Evolutionary conservation across 768 basidiomycete genomes (phyloP).

Genomic region (Leccinum truebloodii): DNA sequence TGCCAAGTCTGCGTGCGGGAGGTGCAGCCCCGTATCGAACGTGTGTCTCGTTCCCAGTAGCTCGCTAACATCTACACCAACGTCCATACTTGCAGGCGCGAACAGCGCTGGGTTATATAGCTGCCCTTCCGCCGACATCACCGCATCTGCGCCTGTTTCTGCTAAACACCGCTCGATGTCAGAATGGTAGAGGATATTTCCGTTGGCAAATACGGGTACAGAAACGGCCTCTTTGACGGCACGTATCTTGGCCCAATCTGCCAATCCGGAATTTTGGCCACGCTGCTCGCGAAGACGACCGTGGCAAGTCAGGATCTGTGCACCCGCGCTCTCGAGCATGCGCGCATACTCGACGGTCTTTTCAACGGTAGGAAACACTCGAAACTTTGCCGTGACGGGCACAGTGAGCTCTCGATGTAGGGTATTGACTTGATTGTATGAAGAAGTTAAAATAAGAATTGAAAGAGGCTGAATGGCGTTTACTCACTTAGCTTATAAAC

Average conservation of each 20-base stretch:
- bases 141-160: constrained; percentile 85
- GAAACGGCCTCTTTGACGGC: constrained; percentile 89
- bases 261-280: constrained; percentile 81
- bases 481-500: constrained; percentile 75
- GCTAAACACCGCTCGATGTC: constrained; percentile 80
- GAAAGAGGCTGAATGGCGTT: not conserved
- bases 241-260: constrained; percentile 87
- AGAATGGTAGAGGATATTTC: constrained; percentile 86
- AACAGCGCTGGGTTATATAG: constrained; percentile 92
- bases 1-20: constrained; percentile 66
- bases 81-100: constrained; percentile 33
- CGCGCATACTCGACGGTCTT: constrained; percentile 93
- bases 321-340: constrained; percentile 95
- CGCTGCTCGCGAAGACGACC: constrained; percentile 91
- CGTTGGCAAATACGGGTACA: constrained; percentile 96
- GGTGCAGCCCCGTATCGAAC: constrained; percentile 48
- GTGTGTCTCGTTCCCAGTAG: constrained; percentile 8
- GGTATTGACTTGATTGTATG: constrained; percentile 62
- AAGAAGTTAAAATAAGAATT: not conserved
- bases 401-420: constrained; percentile 81
- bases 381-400: constrained; percentile 97
- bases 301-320: constrained; percentile 93
- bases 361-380: constrained; percentile 82
- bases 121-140: constrained; percentile 95
- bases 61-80: not conserved